phyloP scores from a whole-genome alignment of 176 grass and related monocot genomes.

The Eragrostis curvula region DNA sequence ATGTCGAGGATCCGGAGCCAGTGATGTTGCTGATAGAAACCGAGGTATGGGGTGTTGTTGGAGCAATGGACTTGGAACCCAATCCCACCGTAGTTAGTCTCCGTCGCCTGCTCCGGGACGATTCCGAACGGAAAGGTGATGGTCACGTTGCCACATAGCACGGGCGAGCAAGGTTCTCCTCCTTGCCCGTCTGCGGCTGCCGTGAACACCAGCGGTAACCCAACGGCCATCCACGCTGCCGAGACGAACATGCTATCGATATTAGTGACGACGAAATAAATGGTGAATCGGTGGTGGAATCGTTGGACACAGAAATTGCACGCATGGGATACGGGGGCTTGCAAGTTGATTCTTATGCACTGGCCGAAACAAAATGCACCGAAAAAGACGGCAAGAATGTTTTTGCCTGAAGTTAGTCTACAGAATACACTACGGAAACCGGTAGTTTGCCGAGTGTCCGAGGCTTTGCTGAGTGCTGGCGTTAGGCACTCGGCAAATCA shows the following conservation, averaged over 20 bases:
- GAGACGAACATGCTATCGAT: not conserved
- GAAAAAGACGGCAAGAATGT: too few species aligned
- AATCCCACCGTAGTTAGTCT: fast-evolving
- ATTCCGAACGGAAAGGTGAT: not conserved
- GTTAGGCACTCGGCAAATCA: too few species aligned
- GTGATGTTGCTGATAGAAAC: fast-evolving
- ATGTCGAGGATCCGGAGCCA: not conserved
- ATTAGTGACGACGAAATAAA: too few species aligned
- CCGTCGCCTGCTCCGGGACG: not conserved
- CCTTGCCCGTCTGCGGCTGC: not conserved
- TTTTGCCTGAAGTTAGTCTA: too few species aligned
- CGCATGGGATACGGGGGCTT: too few species aligned
- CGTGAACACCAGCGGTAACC: not conserved
- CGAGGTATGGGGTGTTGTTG: not conserved
- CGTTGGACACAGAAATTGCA: too few species aligned
- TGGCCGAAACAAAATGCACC: too few species aligned
- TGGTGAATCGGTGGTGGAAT: too few species aligned
- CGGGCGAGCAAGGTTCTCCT: not conserved
- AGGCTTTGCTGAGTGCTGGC: too few species aligned
- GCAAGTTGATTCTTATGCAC: too few species aligned
- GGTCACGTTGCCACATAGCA: not conserved
- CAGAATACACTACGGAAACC: too few species aligned
- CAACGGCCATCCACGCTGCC: not conserved
- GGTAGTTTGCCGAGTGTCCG: too few species aligned
- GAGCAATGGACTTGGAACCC: not conserved